These are phyloP conservation scores for Tarenaya hassleriana DNA, from an alignment of 345 rosid genomes.

Conservation along the genomic window DNA sequence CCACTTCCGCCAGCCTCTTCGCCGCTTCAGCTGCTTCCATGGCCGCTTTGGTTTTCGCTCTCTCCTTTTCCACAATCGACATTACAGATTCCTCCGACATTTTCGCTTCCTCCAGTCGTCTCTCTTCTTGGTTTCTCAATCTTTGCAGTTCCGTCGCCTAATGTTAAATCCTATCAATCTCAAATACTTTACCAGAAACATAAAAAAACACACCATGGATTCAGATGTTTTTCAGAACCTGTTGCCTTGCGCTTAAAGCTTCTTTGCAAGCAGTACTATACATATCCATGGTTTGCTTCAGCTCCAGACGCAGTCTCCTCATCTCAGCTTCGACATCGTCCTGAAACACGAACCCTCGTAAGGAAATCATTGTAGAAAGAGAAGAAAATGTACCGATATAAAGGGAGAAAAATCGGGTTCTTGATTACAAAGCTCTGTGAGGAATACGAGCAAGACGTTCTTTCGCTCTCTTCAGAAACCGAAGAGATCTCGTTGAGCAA, in stretches of 20 bases:
- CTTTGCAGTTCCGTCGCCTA: constrained; percentile 69
- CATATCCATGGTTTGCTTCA: constrained; percentile 92
- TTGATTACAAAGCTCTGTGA: constrained; percentile 44
- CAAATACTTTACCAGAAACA: not conserved
- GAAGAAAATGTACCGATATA: not conserved
- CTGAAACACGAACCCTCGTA: constrained; percentile 28
- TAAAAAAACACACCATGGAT: not conserved
- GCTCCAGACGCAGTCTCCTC: constrained; percentile 74
- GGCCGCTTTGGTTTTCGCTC: constrained; percentile 54
- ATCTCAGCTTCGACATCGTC: constrained; percentile 86
- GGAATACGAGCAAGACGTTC: constrained; percentile 50
- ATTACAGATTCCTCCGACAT: constrained; percentile 67
- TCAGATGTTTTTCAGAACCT: constrained; percentile 32
- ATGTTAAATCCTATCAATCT: not conserved
- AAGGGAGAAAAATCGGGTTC: not conserved
- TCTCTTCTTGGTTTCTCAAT: constrained; percentile 62
- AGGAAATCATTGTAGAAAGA: not conserved
- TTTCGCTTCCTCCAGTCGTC: constrained; percentile 57
- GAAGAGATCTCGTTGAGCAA: constrained; percentile 37
- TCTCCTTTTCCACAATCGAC: constrained; percentile 60
- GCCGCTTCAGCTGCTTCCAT: constrained; percentile 75
- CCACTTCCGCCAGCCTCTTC: constrained; percentile 53
- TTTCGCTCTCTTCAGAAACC: constrained; percentile 48
- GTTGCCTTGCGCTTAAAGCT: constrained; percentile 73
- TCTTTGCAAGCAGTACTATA: constrained; percentile 83